These are phyloP conservation scores for Lactuca sativa DNA, from an alignment of 129 eudicot species.

Conservation along the genomic window DNA sequence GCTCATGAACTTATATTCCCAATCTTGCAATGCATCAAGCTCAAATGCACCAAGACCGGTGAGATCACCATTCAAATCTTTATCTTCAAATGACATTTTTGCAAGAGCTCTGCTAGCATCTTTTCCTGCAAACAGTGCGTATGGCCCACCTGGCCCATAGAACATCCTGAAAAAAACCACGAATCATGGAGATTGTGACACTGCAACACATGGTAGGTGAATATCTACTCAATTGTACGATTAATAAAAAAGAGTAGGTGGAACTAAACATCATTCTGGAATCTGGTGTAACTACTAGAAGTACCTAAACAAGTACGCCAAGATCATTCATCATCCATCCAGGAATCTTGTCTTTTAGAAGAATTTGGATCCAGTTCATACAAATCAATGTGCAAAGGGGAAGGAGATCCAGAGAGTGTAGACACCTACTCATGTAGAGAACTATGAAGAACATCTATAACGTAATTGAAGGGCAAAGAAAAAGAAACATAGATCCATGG, in stretches of 20 bases:
- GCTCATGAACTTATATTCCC: constrained; percentile 99
- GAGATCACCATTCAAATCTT: constrained; percentile 53
- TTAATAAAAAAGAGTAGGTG: constrained; percentile 22
- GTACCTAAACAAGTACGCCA: constrained; percentile 20
- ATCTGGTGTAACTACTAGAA: neutral
- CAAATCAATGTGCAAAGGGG: neutral
- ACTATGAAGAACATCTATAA: constrained; percentile 3
- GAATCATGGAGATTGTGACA: constrained; percentile 7
- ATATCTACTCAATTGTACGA: constrained; percentile 8
- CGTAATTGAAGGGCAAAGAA: neutral
- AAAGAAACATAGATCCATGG: neutral
- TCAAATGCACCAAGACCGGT: constrained; percentile 88
- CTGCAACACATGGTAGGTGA: constrained; percentile 22
- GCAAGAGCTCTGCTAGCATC: constrained; percentile 99
- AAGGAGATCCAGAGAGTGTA: neutral
- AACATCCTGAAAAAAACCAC: constrained; percentile 58
- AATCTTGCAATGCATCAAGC: constrained; percentile 93
- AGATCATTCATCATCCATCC: constrained; percentile 19
- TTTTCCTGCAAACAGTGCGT: constrained; percentile 94
- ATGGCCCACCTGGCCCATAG: constrained; percentile 98
- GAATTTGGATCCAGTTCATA: neutral
- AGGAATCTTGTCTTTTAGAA: neutral
- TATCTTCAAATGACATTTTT: constrained; percentile 88
- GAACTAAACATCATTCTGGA: neutral
- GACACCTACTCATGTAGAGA: neutral